Conservation (phyloP, 208 protist species). For the Angomonas desouzai region DNA sequence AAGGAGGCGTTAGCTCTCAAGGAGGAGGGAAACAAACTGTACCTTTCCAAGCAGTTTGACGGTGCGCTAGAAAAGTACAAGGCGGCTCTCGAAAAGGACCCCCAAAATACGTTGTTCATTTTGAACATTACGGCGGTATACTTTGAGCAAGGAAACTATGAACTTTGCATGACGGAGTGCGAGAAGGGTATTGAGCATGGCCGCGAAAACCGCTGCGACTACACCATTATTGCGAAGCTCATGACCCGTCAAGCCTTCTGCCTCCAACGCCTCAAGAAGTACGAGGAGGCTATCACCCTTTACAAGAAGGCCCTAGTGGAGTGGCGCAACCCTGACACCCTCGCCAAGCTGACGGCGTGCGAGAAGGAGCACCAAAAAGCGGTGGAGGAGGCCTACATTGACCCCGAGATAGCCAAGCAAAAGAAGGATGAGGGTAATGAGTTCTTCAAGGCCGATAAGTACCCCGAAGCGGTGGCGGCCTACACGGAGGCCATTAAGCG, state of each 20-base stretch:
- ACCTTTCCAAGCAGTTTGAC: slow-evolving; percentile 94
- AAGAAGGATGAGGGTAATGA: slow-evolving; percentile 95
- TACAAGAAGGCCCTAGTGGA: slow-evolving; percentile 92
- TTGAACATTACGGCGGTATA: slow-evolving; percentile 91
- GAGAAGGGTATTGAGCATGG: slow-evolving; percentile 87
- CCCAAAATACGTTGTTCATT: slow-evolving; percentile 85
- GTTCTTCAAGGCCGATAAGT: slow-evolving; percentile 95
- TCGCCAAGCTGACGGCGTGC: slow-evolving; percentile 84
- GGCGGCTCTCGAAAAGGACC: slow-evolving; percentile 76
- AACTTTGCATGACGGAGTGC: slow-evolving; percentile 90
- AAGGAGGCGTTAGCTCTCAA: slow-evolving; percentile 79
- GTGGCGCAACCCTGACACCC: slow-evolving; percentile 90
- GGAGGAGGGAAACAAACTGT: slow-evolving; percentile 93
- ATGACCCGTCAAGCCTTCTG: slow-evolving; percentile 89
- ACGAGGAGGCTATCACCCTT: slow-evolving; percentile 81
- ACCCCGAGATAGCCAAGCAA: slow-evolving; percentile 83
- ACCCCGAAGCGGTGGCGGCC: slow-evolving; percentile 90
- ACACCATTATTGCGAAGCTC: slow-evolving; percentile 88
- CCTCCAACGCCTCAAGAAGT: slow-evolving; percentile 78
- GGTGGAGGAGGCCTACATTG: slow-evolving; percentile 90
- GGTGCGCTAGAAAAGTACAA: slow-evolving; percentile 89
- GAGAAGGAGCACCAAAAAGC: slow-evolving; percentile 88
- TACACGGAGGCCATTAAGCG: slow-evolving; percentile 94
- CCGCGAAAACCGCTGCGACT: slow-evolving; percentile 89
- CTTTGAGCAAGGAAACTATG: slow-evolving; percentile 93